These are phyloP conservation scores for Coelastrella sp. DNA, from an alignment of 139 green algal genomes.

Conservation along the genomic window DNA sequence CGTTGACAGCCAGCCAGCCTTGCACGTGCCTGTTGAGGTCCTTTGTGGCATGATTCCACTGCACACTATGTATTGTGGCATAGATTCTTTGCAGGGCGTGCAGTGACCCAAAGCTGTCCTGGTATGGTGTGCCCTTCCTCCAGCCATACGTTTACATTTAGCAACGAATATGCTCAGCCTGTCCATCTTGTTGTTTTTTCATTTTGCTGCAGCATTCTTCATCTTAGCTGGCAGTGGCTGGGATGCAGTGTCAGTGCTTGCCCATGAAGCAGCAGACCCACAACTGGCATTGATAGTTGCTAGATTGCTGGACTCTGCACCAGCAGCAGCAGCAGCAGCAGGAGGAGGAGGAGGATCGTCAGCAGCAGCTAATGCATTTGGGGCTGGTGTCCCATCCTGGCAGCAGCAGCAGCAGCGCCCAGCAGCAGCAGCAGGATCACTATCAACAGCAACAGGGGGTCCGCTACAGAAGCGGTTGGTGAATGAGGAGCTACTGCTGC, in stretches of 20 bases:
- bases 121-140: no score
- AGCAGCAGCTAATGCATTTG: neutral
- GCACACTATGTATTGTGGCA: no score
- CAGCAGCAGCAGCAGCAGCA: slow-evolving; percentile 6
- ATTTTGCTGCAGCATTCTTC: slow-evolving; percentile 85
- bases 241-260: slow-evolving; percentile 79
- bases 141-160: no score
- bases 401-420: neutral
- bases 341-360: neutral
- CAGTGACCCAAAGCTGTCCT: slow-evolving; percentile 88
- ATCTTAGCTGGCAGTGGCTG: slow-evolving; percentile 71
- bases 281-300: slow-evolving; percentile 85
- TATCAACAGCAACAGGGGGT: slow-evolving; percentile 17
- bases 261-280: slow-evolving; percentile 75
- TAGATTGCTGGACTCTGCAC: slow-evolving; percentile 62
- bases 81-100: no score
- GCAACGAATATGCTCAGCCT: slow-evolving; percentile 69
- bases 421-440: neutral
- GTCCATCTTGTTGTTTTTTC: neutral
- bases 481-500: slow-evolving; percentile 34
- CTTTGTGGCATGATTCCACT: slow-evolving; percentile 65
- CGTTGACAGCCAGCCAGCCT: neutral
- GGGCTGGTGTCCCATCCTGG: neutral
- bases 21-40: no score
- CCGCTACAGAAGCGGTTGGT: slow-evolving; percentile 37